These are phyloP conservation scores for Calonectria leucothoes DNA, from an alignment of 2,329 filamentous ascomycete genomes.

Conservation along the genomic window DNA sequence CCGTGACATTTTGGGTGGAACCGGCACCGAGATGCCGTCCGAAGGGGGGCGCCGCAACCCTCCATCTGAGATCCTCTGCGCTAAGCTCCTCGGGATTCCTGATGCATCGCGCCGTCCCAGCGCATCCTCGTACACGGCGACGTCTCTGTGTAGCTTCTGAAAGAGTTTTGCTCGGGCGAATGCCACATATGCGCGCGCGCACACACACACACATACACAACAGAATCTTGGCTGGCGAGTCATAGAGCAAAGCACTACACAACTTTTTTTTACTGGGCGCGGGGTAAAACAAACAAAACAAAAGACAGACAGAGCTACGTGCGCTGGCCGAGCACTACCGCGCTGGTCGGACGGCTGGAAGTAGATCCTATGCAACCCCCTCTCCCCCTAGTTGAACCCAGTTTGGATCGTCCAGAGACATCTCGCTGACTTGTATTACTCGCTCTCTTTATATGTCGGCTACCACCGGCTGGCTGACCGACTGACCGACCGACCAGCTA, in stretches of 20 bases:
- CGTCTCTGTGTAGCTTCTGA: not conserved
- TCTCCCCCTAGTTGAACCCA: not conserved
- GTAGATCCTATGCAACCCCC: not conserved
- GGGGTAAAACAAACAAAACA: not conserved
- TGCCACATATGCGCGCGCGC: too few species aligned
- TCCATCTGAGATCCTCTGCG: not conserved
- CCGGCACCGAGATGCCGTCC: conserved; percentile 12
- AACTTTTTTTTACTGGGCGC: not conserved
- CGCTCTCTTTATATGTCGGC: not conserved
- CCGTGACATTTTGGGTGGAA: not conserved
- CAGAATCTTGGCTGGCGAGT: not conserved
- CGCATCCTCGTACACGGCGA: not conserved
- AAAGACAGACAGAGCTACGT: too few species aligned
- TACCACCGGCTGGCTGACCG: not conserved
- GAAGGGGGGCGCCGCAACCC: not conserved
- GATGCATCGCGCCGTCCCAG: not conserved
- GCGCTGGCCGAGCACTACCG: not conserved
- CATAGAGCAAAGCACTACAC: not conserved
- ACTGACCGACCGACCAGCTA: too few species aligned
- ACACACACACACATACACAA: too few species aligned
- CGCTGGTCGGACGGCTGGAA: not conserved
- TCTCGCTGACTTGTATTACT: not conserved
- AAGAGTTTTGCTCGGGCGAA: not conserved
- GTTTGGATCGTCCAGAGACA: not conserved
- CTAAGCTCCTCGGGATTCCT: conserved; percentile 3